These are phyloP conservation scores for Ophiocordyceps australis DNA, from an alignment of 2,329 filamentous ascomycete species.

Conservation along the genomic window DNA sequence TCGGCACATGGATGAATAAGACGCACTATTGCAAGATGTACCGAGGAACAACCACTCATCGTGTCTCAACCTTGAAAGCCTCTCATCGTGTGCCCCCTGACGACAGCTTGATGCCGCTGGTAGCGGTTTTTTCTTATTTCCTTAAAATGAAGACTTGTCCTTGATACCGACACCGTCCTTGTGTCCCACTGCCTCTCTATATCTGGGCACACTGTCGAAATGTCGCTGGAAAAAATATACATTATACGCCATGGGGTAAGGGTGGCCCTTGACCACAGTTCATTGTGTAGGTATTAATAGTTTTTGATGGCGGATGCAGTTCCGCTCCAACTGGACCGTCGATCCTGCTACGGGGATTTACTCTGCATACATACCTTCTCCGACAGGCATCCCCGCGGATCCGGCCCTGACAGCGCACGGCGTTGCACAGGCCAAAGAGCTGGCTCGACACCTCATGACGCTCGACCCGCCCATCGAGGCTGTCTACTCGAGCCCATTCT, in stretches of 20 bases:
- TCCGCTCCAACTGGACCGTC: slow-evolving; percentile 79
- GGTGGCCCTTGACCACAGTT: slow-evolving; percentile 4
- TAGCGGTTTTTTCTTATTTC: too few species aligned
- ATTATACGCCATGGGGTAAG: slow-evolving; percentile 59
- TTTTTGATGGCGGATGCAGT: slow-evolving; percentile 30
- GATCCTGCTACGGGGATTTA: slow-evolving; percentile 68
- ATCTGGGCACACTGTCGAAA: too few species aligned
- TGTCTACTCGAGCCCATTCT: slow-evolving; percentile 76
- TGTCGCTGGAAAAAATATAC: slow-evolving; percentile 56
- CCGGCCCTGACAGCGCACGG: slow-evolving; percentile 78
- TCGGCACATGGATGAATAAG: too few species aligned
- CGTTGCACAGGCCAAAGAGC: slow-evolving; percentile 62
- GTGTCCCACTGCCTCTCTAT: too few species aligned
- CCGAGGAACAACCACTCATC: too few species aligned
- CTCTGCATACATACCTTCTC: slow-evolving; percentile 52
- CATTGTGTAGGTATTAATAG: slow-evolving; percentile 1
- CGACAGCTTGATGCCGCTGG: too few species aligned
- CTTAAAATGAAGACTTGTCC: too few species aligned
- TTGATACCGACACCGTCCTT: too few species aligned
- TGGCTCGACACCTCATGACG: slow-evolving; percentile 45
- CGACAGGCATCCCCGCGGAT: slow-evolving; percentile 77
- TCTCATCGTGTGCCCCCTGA: too few species aligned
- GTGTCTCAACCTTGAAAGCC: too few species aligned
- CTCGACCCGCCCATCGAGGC: slow-evolving; percentile 50
- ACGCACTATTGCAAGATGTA: too few species aligned